These are phyloP conservation scores for Scleroderma bovista DNA, from an alignment of 768 basidiomycete species.

Conservation along the genomic window DNA sequence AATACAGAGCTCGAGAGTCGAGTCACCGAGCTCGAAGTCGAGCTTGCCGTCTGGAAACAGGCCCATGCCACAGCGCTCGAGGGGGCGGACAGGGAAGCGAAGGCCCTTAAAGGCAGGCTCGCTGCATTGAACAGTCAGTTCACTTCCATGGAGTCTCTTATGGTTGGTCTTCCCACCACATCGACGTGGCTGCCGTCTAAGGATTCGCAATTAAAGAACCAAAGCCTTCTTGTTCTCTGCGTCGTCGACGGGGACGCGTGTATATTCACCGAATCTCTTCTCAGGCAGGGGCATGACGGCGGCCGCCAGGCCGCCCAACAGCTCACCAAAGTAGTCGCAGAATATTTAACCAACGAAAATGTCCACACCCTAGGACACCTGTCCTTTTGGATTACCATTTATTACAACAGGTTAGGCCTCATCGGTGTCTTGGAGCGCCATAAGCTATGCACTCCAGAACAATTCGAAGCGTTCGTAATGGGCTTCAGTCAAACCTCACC, in stretches of 20 bases:
- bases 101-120: slow-evolving; percentile 64
- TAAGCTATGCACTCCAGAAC: slow-evolving; percentile 55
- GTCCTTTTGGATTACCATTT: slow-evolving; percentile 73
- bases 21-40: slow-evolving; percentile 62
- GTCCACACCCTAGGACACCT: slow-evolving; percentile 56
- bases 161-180: slow-evolving; percentile 19
- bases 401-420: slow-evolving; percentile 58
- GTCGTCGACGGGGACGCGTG: slow-evolving; percentile 70
- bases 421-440: slow-evolving; percentile 45
- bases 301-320: slow-evolving; percentile 56
- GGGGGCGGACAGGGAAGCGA: slow-evolving; percentile 55
- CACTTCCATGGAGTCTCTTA: slow-evolving; percentile 50
- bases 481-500: slow-evolving; percentile 74
- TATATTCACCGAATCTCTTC: slow-evolving; percentile 54
- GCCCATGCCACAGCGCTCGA: slow-evolving; percentile 62
- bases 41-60: slow-evolving; percentile 66
- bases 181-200: slow-evolving; percentile 1
- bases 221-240: slow-evolving; percentile 66
- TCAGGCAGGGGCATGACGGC: slow-evolving; percentile 60
- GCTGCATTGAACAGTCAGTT: slow-evolving; percentile 61
- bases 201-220: slow-evolving; percentile 36
- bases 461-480: slow-evolving; percentile 63
- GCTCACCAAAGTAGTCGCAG: slow-evolving; percentile 64
- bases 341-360: slow-evolving; percentile 58
- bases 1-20: slow-evolving; percentile 60